Percentiles rank a stretch among this genome's conserved stretches.
Evolutionary conservation across 2,329 filamentous ascomycete species (phyloP).

Genomic region (Cordyceps javanica): DNA sequence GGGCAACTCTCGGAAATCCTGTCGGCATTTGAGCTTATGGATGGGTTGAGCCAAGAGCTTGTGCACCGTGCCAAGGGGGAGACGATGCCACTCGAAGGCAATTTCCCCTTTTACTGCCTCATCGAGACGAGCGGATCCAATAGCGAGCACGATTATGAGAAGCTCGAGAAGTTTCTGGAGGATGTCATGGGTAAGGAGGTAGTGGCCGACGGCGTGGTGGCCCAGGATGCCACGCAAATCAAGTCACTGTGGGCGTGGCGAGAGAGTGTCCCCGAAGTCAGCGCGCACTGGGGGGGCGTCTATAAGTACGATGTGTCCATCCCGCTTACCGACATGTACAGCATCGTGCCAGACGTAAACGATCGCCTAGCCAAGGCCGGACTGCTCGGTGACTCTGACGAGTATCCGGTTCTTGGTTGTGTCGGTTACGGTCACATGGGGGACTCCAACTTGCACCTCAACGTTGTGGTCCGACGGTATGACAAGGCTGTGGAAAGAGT

Average conservation of each 20-base stretch:
- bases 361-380: conserved; percentile 66
- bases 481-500: conserved; percentile 80
- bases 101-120: conserved; percentile 91
- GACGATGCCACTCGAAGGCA: conserved; percentile 72
- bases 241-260: conserved; percentile 84
- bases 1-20: conserved; percentile 87
- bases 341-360: conserved; percentile 78
- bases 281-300: conserved; percentile 86
- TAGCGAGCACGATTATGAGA: conserved; percentile 85
- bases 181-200: conserved; percentile 85
- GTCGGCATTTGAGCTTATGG: conserved; percentile 97
- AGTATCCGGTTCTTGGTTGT: conserved; percentile 78
- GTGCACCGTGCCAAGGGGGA: conserved; percentile 69
- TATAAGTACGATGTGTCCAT: conserved; percentile 99
- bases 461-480: conserved; percentile 76
- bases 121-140: conserved; percentile 96
- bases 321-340: conserved; percentile 79
- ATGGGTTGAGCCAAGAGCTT: conserved; percentile 71
- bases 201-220: conserved; percentile 82
- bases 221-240: conserved; percentile 88
- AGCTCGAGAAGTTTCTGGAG: conserved; percentile 85
- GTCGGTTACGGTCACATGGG: conserved; percentile 98
- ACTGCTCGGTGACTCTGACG: conserved; percentile 68
- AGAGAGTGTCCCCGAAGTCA: conserved; percentile 84
- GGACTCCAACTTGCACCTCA: conserved; percentile 90